Evolutionary conservation across 208 protist genomes (phyloP), one percentile per base, ranked within the genome.

Genomic region (Leptomonas pyrrhocoris): DNA sequence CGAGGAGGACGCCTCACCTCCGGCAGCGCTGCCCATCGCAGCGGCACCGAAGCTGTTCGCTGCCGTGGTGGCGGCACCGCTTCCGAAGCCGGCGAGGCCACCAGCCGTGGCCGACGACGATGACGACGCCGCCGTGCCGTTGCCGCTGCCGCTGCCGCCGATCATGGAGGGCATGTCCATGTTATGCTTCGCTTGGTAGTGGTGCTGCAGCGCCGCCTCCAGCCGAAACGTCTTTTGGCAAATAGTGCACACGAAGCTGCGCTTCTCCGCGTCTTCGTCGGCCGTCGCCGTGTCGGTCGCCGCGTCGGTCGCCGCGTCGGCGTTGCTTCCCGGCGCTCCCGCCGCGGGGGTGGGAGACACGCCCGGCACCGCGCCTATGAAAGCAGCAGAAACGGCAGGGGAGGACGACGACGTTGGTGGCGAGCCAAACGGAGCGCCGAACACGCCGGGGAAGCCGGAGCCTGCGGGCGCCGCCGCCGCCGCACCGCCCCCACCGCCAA

Each of bases 171-270:
- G 85, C 83, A 92, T 89, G 13, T 91, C 84, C 81, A 94, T 93
- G 76, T 92, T 93, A 68, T 96, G 92, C 74, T 96, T 96, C 3
- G 89, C 88, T 68, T 90, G 85, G 53, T 95, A 95, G 79, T 96
- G 92, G 59, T 96, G 92, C 64, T 89, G 86, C 53, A 96, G 74
- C 18, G 92, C 92, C 18, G 92, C 89, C 77, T 96, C 89, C 1
- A 96, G 68, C 15, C 92, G 85, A 58, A 96, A 96, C 23, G 83
- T 86, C 57, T 96, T 96, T 43, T 94, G 85, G 77, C 92, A 96
- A 5, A 96, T 79, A 0, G 88, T 94, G 76, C 92, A 96, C 27
- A 94, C 89, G 77, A 89, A 94, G 2, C 57, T 49, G 34, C 83
- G 81, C 73, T 90, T 83, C 45, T 78, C 69, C 3, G 71, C 65